Percentiles rank a stretch among this genome's conserved stretches.
Evolutionary conservation across 116 monocot species (phyloP).

Genomic region (Trichopus zeylanicus): DNA sequence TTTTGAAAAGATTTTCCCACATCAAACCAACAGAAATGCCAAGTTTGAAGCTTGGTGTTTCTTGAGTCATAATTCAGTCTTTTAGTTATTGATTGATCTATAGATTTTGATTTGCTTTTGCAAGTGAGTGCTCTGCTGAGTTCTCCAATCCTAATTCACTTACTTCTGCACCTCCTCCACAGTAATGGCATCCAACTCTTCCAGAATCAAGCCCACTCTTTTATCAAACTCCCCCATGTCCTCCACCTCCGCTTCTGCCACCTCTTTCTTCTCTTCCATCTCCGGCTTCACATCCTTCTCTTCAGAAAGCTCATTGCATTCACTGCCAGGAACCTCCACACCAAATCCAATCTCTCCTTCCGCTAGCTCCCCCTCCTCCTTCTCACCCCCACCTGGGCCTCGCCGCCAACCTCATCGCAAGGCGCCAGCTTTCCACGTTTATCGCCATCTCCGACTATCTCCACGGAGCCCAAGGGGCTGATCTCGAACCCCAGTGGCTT

Average conservation of each 20-base stretch:
- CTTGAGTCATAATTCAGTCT: not conserved
- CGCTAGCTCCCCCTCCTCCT: constrained; percentile 85
- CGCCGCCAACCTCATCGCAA: constrained; percentile 10
- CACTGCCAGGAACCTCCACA: constrained; percentile 9
- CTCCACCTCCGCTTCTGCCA: constrained; percentile 8
- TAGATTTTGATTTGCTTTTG: no score
- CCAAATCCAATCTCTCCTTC: constrained; percentile 74
- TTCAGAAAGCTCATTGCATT: constrained; percentile 4
- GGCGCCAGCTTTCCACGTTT: constrained; percentile 7
- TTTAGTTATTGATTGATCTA: no score
- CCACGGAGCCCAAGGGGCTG: constrained; percentile 2
- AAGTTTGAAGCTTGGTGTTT: not conserved
- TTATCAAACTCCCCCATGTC: constrained; percentile 59
- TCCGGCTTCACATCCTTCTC: no score
- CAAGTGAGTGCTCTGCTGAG: no score
- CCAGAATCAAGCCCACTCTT: constrained; percentile 52
- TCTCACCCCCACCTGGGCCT: constrained; percentile 36
- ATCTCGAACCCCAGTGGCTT: constrained; percentile 61
- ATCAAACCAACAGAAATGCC: not conserved
- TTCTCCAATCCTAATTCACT: no score
- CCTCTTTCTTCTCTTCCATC: constrained; percentile 5
- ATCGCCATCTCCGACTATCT: not conserved
- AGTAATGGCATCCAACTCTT: constrained; percentile 67
- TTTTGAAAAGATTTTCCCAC: no score
- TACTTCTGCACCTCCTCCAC: constrained; percentile 78